These are phyloP conservation scores for Penicillium sclerotiorum DNA, from an alignment of 2,329 filamentous ascomycete genomes.

Conservation along the genomic window DNA sequence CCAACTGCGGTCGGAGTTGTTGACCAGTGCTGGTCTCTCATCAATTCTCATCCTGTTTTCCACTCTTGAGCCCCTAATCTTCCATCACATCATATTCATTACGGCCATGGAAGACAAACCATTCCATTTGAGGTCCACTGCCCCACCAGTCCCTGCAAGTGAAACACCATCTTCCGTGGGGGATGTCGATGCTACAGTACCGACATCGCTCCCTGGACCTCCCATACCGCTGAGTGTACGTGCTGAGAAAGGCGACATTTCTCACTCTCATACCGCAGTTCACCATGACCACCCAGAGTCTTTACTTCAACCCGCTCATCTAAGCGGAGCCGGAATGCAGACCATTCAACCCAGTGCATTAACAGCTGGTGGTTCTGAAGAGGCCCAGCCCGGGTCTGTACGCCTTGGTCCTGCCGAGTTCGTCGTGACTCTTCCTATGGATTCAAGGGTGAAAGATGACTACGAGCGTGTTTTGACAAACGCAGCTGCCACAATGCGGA, in stretches of 20 bases:
- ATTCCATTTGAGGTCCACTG: neutral
- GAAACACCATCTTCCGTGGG: conserved; percentile 46
- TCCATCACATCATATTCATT: neutral
- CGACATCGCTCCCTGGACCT: conserved; percentile 31
- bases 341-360: conserved; percentile 44
- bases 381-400: conserved; percentile 34
- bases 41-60: no score
- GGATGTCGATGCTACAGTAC: conserved; percentile 40
- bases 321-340: conserved; percentile 28
- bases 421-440: conserved; percentile 46
- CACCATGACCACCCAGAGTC: conserved; percentile 26
- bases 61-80: no score
- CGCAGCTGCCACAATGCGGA: conserved; percentile 32
- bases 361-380: conserved; percentile 29
- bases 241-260: conserved; percentile 31
- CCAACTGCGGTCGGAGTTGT: no score
- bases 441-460: conserved; percentile 47
- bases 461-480: conserved; percentile 39
- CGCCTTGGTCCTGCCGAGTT: conserved; percentile 44
- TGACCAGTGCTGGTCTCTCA: no score
- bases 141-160: neutral
- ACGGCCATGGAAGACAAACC: conserved; percentile 13
- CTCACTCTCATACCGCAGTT: conserved; percentile 26
- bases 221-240: conserved; percentile 41
- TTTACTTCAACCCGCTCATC: conserved; percentile 30